Evolutionary conservation across 2,329 filamentous ascomycete species (phyloP).

Genomic region (Colletotrichum sp.): DNA sequence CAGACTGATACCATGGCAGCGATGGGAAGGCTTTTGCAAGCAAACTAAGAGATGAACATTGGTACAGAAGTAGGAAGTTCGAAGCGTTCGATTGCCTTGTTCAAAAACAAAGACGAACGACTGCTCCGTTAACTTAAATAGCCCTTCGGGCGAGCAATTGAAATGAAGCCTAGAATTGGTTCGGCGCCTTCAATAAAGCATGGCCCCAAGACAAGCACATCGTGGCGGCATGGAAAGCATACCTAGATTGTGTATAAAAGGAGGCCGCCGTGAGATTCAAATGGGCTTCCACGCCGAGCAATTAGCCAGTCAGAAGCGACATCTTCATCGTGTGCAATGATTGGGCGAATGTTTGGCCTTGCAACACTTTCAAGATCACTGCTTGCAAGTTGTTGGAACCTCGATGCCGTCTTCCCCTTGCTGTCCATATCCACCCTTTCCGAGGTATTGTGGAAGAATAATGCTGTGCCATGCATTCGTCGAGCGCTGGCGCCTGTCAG

Average conservation of each 20-base stretch:
- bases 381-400: neutral
- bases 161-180: fast-evolving
- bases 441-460: fast-evolving
- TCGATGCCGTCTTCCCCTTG: neutral
- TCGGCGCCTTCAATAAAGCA: neutral
- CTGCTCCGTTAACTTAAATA: neutral
- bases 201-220: fast-evolving
- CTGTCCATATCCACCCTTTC: fast-evolving
- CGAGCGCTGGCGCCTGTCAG: neutral
- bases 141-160: neutral
- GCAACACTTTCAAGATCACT: neutral
- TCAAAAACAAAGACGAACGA: too few species aligned
- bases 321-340: neutral
- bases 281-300: neutral
- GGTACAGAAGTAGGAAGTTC: too few species aligned
- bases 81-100: too few species aligned
- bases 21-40: too few species aligned
- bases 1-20: too few species aligned
- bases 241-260: neutral
- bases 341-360: neutral
- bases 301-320: too few species aligned
- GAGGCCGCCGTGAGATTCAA: fast-evolving
- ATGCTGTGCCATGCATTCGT: fast-evolving
- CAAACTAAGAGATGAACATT: too few species aligned
- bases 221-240: fast-evolving